Evolutionary conservation across 164 flowering plant genomes (phyloP).

Genomic region (Nelumbo lutea): DNA sequence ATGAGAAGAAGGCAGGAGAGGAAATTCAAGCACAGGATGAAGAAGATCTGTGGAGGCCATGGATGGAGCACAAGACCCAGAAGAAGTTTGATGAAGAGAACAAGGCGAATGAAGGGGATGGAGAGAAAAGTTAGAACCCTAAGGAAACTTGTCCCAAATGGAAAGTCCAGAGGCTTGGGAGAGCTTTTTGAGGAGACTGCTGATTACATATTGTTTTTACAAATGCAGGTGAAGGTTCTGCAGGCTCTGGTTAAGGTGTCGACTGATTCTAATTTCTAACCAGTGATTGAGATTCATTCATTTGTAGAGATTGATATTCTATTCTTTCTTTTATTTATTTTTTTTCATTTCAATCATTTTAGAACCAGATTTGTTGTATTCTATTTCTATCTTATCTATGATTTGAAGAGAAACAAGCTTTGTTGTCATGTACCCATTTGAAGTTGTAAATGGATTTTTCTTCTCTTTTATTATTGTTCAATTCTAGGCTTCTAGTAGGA

Average conservation of each 20-base stretch:
- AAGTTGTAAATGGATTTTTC: background rate
- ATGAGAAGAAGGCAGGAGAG: slow-evolving; percentile 16
- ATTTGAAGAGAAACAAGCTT: background rate
- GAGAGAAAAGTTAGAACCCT: slow-evolving; percentile 43
- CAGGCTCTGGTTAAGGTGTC: slow-evolving; percentile 45
- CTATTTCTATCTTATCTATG: background rate
- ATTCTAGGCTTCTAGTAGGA: no score
- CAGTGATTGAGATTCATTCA: background rate
- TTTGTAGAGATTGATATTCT: background rate
- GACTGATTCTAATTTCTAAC: slow-evolving; percentile 11
- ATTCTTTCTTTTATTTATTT: background rate
- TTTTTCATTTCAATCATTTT: background rate
- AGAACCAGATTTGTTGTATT: background rate
- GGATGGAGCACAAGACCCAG: background rate
- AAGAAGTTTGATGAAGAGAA: slow-evolving; percentile 15
- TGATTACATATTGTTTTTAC: slow-evolving; percentile 57
- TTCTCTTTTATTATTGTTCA: background rate
- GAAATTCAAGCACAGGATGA: slow-evolving; percentile 2
- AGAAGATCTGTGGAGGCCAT: slow-evolving; percentile 3
- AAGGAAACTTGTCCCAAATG: slow-evolving; percentile 58
- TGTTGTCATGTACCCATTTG: background rate
- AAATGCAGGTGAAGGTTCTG: slow-evolving; percentile 67
- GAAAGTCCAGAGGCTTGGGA: slow-evolving; percentile 41
- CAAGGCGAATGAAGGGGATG: slow-evolving; percentile 24
- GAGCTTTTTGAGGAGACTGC: slow-evolving; percentile 69